Percentiles rank a stretch among this genome's conserved stretches.
Evolutionary conservation across 495 filamentous ascomycete species (phyloP).

Genomic region (Parathielavia appendiculata): DNA sequence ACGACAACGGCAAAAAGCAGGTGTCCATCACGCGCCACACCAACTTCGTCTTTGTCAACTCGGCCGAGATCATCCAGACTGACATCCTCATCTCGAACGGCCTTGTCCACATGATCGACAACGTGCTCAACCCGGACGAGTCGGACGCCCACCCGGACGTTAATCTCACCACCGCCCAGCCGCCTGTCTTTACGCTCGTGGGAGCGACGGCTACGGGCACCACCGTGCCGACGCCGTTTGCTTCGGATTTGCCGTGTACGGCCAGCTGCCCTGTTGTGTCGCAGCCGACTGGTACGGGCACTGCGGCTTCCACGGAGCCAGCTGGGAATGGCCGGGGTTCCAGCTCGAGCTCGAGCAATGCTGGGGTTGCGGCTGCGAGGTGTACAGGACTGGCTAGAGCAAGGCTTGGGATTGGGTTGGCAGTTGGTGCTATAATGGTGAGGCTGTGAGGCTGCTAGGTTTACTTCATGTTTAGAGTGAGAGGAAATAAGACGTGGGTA

Average conservation of each 20-base stretch:
- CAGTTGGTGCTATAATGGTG: conserved; percentile 14
- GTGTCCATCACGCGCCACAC: conserved; percentile 22
- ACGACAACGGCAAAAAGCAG: conserved; percentile 33
- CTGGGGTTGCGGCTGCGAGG: conserved; percentile 8
- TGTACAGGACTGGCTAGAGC: conserved; percentile 22
- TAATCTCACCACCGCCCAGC: conserved; percentile 10
- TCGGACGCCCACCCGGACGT: conserved; percentile 16
- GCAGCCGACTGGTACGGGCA: not conserved
- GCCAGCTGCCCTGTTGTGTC: conserved; percentile 24
- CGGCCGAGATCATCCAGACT: conserved; percentile 49
- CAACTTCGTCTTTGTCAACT: conserved; percentile 39
- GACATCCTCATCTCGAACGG: conserved; percentile 43
- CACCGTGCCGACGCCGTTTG: conserved; percentile 21
- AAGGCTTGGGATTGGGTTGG: conserved; percentile 10
- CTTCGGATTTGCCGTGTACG: conserved; percentile 30
- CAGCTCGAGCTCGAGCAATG: conserved; percentile 11
- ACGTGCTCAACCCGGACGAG: conserved; percentile 26
- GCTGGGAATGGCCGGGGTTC: not conserved
- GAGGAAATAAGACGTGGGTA: not conserved
- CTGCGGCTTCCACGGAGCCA: not conserved
- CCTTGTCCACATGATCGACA: conserved; percentile 57
- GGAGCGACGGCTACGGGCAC: conserved; percentile 19
- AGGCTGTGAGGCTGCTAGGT: not conserved
- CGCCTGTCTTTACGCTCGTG: conserved; percentile 14
- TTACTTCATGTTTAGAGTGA: not conserved